These are phyloP conservation scores for Aphanomyces astaci DNA, from an alignment of 352 stramenopile species.

Conservation along the genomic window DNA sequence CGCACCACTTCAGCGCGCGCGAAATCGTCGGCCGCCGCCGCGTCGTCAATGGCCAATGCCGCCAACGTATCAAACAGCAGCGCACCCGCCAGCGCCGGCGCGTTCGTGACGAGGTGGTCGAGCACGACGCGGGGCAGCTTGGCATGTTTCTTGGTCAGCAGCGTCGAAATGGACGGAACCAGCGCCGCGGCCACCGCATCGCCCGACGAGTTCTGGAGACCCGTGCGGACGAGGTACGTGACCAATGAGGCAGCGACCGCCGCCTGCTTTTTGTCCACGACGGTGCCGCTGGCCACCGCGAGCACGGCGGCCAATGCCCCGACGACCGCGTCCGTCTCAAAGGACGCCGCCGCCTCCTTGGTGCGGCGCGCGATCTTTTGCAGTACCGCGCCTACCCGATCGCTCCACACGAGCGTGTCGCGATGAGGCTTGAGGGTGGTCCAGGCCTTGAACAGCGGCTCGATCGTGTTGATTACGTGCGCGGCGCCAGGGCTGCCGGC, in stretches of 20 bases:
- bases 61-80: constrained; percentile 41
- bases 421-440: constrained; percentile 43
- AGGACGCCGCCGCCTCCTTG: neutral
- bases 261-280: constrained; percentile 22
- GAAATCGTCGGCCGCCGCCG: constrained; percentile 54
- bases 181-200: constrained; percentile 25
- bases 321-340: neutral
- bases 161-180: constrained; percentile 32
- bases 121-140: constrained; percentile 62
- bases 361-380: constrained; percentile 21
- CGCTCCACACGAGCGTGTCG: constrained; percentile 35
- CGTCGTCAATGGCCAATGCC: constrained; percentile 36
- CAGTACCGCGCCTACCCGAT: constrained; percentile 28
- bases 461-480: constrained; percentile 42
- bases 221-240: constrained; percentile 52
- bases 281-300: neutral
- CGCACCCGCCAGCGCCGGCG: constrained; percentile 33
- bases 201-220: constrained; percentile 24
- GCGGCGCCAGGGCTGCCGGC: constrained; percentile 31
- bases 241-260: constrained; percentile 41
- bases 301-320: constrained; percentile 13
- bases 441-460: constrained; percentile 56
- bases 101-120: constrained; percentile 54
- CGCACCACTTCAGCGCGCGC: constrained; percentile 71
- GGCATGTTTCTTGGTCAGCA: constrained; percentile 79